Conservation (phyloP, 2,329 filamentous ascomycete species). For the Fusarium sp. region DNA sequence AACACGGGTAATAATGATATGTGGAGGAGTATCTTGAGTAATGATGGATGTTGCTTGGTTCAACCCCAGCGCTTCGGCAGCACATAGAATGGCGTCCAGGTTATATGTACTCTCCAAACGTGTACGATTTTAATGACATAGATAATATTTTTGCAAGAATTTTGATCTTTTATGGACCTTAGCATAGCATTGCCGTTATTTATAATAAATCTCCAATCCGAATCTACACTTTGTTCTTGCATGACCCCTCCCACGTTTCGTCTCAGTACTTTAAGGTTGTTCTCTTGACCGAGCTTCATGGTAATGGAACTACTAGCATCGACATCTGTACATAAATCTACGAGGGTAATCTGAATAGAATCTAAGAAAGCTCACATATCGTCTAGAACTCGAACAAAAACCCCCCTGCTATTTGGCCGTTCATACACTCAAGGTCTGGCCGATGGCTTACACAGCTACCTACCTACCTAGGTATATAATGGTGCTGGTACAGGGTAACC, state of each 20-base stretch:
- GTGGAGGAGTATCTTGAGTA: not conserved
- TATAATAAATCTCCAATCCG: not conserved
- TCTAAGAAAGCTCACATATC: too few species aligned
- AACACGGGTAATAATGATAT: not conserved
- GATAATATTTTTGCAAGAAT: not conserved
- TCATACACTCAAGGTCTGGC: not conserved
- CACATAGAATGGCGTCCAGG: slow-evolving; percentile 28
- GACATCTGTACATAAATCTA: too few species aligned
- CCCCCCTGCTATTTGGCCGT: not conserved
- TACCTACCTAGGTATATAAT: too few species aligned
- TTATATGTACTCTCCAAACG: slow-evolving; percentile 21
- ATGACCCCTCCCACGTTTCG: too few species aligned
- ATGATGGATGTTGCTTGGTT: not conserved
- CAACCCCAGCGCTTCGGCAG: not conserved
- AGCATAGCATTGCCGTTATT: rapidly evolving
- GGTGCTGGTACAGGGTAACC: slow-evolving; percentile 22
- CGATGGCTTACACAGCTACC: not conserved
- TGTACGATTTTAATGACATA: slow-evolving; percentile 21
- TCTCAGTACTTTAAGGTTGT: too few species aligned
- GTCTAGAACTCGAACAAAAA: not conserved
- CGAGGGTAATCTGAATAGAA: too few species aligned
- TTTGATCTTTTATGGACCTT: not conserved
- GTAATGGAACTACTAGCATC: too few species aligned
- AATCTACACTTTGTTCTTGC: too few species aligned
- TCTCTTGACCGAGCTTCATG: too few species aligned